Evolutionary conservation across 371 early-diverging fungal species (phyloP), one percentile per base, ranked within the genome.

Genomic region (Mortierella polycephala): DNA sequence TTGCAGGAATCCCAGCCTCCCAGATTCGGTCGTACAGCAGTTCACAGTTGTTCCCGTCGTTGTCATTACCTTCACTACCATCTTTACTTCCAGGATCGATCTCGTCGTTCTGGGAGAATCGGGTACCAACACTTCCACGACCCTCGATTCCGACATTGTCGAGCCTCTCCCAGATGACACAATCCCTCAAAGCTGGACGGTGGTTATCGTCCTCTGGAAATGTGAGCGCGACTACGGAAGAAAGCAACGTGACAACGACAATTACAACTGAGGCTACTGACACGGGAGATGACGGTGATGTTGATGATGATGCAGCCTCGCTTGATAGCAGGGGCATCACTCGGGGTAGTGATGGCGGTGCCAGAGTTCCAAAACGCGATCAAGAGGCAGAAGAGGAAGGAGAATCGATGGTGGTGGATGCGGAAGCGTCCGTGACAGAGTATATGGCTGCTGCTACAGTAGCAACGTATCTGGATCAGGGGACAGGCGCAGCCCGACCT

Each of bases 1-100:
- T 87, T 74, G 75, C 82, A 14, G 82, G 82, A 13, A 75, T 90
- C 47, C 82, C 87, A 7, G 91, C 93, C 0, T 83, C 87, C 6
- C 49, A 67, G 16, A 41, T 85, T 12, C 57, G 42, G 0, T 65
- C 73, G 11, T 79, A 69, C 41, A 61, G 55, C 40, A 57, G 12
- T 13, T 62, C 69, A 0, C 67, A 66, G 5, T 56, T 66, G 11
- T 73, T 79, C 14, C 73, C 80, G 16, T 55, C 66, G 14, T 45
- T 73, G 21, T 73, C 80, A 1, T 40, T 79, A 20, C 80, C 74
- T 20, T 79, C 80, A 0, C 16, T 79, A 18, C 69, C 71, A 0
- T 64, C 79, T 2, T 52, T 66, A 7, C 62, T 79, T 46, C 79
- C 79, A 30, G 77, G 49, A 46, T 61, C 72, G 20, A 60, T 79